Conservation (phyloP, 148 eudicot genomes). For the Tetragonia tetragonoides region DNA sequence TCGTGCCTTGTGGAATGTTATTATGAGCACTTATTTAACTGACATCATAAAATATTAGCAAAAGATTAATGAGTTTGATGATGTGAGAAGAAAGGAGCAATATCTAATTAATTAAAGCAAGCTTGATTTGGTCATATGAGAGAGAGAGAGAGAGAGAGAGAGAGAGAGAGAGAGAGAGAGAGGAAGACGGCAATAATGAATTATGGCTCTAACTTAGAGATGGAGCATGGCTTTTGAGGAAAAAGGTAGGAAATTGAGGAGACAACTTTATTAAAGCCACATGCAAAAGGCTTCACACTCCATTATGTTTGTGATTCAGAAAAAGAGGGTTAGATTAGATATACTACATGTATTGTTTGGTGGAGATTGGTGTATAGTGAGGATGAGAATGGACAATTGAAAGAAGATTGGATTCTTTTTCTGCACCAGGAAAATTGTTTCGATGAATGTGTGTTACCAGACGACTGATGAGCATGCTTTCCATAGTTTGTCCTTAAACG, state of each 20-base stretch:
- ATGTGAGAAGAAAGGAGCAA: not conserved
- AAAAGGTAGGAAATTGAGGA: conserved; percentile 12
- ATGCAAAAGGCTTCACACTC: conserved; percentile 26
- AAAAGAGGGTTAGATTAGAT: conserved; percentile 3
- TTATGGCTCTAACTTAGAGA: conserved; percentile 13
- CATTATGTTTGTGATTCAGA: conserved; percentile 13
- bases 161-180: not conserved
- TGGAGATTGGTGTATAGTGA: not conserved
- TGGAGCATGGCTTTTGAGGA: conserved; percentile 29
- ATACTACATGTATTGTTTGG: conserved; percentile 15
- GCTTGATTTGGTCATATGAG: conserved; percentile 24
- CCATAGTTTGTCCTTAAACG: not conserved
- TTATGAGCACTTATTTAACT: conserved; percentile 3
- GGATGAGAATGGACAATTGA: not conserved
- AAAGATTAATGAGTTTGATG: not conserved
- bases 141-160: not conserved
- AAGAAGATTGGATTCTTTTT: not conserved
- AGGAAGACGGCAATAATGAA: not conserved
- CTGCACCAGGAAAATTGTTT: conserved; percentile 6
- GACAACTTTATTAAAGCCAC: conserved; percentile 30
- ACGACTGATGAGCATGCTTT: not conserved
- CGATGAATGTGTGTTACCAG: not conserved
- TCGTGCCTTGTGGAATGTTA: conserved; percentile 5
- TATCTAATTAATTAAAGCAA: conserved; percentile 17
- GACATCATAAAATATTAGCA: not conserved